A percentile compares a stretch with the other conserved stretches of the same genome.
phyloP scores from a whole-genome alignment of 179 eudicot genomes.

The Silene noctiflora region DNA sequence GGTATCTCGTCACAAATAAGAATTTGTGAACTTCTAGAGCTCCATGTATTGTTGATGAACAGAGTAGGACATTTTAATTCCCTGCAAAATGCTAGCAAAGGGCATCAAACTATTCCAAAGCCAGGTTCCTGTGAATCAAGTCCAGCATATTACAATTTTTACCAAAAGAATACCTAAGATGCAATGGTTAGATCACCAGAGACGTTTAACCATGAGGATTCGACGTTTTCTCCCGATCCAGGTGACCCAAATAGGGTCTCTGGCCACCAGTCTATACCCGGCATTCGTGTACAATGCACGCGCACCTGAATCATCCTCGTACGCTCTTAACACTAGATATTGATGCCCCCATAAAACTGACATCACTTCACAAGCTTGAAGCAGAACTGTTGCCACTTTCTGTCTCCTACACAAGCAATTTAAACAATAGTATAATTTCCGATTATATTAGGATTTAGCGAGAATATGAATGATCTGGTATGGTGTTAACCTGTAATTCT shows the following conservation, averaged over 20 bases:
- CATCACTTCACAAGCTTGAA: slow-evolving; percentile 71
- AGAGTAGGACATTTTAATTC: too few relatives aligned
- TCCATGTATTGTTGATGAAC: background rate
- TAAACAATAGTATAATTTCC: background rate
- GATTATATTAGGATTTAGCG: background rate
- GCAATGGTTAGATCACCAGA: slow-evolving; percentile 1
- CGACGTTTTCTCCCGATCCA: slow-evolving; percentile 79
- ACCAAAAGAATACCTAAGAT: background rate
- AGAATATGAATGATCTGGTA: background rate
- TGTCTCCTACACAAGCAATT: slow-evolving; percentile 48
- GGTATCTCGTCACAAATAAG: too few relatives aligned
- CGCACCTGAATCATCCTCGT: slow-evolving; percentile 85
- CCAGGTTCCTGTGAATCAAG: too few relatives aligned
- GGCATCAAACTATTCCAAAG: too few relatives aligned
- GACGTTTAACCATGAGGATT: slow-evolving; percentile 58
- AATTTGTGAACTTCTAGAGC: background rate
- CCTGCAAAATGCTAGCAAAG: too few relatives aligned
- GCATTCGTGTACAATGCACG: slow-evolving; percentile 67
- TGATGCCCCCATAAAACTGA: slow-evolving; percentile 60
- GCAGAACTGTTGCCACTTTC: slow-evolving; percentile 82
- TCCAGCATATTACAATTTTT: background rate
- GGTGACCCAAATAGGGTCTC: slow-evolving; percentile 70
- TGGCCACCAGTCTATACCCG: slow-evolving; percentile 61
- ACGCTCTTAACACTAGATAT: slow-evolving; percentile 68
- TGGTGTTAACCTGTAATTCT: slow-evolving; percentile 50